Evolutionary conservation across 805 yeast genomes (phyloP).

Genomic region (Candida silvicultrix): DNA sequence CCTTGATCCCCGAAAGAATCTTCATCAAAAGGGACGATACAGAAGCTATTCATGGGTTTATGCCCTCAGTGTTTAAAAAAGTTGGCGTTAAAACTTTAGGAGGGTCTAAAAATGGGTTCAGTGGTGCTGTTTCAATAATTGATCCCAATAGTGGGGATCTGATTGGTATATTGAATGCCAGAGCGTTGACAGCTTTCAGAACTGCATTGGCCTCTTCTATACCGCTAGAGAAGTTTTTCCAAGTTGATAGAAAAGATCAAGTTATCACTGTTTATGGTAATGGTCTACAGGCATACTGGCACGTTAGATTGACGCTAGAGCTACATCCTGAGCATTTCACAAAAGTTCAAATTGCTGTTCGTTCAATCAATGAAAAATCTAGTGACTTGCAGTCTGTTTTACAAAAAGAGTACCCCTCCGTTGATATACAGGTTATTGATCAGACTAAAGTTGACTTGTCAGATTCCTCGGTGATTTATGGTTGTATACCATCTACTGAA

Average conservation of each 20-base stretch:
- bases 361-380: conserved; percentile 35
- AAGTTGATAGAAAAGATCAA: conserved; percentile 16
- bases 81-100: conserved; percentile 58
- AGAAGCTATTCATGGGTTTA: conserved; percentile 45
- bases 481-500: conserved; percentile 52
- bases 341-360: conserved; percentile 39
- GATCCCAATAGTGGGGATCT: conserved; percentile 45
- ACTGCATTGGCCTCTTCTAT: conserved; percentile 55
- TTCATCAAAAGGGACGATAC: conserved; percentile 33
- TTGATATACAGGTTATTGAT: conserved; percentile 20
- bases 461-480: conserved; percentile 44
- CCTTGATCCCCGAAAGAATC: conserved; percentile 48
- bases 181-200: conserved; percentile 56
- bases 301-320: conserved; percentile 35
- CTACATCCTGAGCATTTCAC: conserved; percentile 32
- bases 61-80: conserved; percentile 54
- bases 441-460: conserved; percentile 23
- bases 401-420: conserved; percentile 22
- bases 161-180: conserved; percentile 50
- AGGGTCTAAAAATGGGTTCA: conserved; percentile 53
- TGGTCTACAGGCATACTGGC: conserved; percentile 66
- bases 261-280: conserved; percentile 45
- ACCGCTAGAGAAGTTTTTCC: conserved; percentile 33
- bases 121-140: conserved; percentile 47
- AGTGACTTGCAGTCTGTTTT: conserved; percentile 20